Percentiles rank a stretch among this genome's conserved stretches.
Evolutionary conservation across 306 rosid genomes (phyloP).

Genomic region (Geum urbanum): DNA sequence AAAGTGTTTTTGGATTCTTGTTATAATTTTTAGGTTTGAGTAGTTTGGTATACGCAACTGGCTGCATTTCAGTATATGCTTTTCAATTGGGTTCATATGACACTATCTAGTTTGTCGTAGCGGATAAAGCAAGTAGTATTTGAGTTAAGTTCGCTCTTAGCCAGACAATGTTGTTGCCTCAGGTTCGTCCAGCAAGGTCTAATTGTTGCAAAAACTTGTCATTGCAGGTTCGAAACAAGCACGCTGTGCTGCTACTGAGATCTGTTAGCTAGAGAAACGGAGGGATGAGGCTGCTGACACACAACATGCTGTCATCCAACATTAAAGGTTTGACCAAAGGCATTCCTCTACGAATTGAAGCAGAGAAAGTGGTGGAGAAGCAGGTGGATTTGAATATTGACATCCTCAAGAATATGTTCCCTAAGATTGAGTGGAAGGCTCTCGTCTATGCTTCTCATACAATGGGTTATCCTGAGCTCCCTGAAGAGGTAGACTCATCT

Average conservation of each 20-base stretch:
- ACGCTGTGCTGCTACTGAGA: not conserved
- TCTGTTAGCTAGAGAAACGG: not conserved
- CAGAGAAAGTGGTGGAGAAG: conserved; percentile 61
- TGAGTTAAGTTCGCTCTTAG: no score
- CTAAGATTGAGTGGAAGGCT: conserved; percentile 81
- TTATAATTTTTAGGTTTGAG: not conserved
- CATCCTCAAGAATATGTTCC: conserved; percentile 64
- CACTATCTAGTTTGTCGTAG: not conserved
- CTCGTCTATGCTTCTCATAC: conserved; percentile 50
- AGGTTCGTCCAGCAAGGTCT: not conserved
- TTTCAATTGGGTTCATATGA: not conserved
- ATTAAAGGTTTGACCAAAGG: conserved; percentile 77
- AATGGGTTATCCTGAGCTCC: conserved; percentile 70
- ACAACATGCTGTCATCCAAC: conserved; percentile 89
- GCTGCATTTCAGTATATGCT: not conserved
- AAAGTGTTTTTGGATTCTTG: not conserved
- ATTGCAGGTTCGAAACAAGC: not conserved
- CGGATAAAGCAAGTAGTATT: no score
- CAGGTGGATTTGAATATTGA: conserved; percentile 57
- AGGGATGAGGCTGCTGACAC: conserved; percentile 77
- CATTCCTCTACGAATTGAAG: conserved; percentile 73
- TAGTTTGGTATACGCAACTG: not conserved
- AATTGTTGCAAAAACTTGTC: not conserved
- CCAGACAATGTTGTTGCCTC: not conserved
- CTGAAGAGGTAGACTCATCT: conserved; percentile 62